Base-by-base conservation (phyloP, 2,329 filamentous ascomycete genomes). In the Penicillium nordicum region DNA sequence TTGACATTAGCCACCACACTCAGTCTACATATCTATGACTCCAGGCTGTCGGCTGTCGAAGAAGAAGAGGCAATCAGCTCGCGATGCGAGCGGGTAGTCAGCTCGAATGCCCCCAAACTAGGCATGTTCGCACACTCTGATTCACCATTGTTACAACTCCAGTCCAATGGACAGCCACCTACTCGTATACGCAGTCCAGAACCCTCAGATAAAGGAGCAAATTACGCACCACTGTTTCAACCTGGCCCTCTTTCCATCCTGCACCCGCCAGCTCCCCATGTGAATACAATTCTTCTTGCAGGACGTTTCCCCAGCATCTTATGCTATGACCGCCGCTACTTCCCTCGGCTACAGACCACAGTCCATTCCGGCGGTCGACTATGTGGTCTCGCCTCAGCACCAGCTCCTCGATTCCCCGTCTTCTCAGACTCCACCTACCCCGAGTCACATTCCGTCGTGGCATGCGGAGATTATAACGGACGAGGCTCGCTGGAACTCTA, bases 401-500 rank as follows among this genome's bases (percentile, higher is more conserved):
- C 76, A 37, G 67, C 71, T 5, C 82, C 85, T 12, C 69, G 63
- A 57, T 75, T 87, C 21, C 82, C 84, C n/a, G 63, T 72, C 5
- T 65, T 67, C 38, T 66, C 67, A 4, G 63, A 66, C 38, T 64
- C 67, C 1, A 11, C 72, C 79, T 52, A 80, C 83, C 53, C 80
- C 80, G 60, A 77, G 84, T 12, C 76, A 72, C 60, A 87, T 44
- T 92, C 88, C 0, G 74, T 97, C 27, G 83, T 96, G 50, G 90
- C 91, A 3, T 90, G 89, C 38, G 93, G 92, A 5, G 90, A 93
- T 69, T 97, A 97, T 76, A 95, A 94, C 65, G 90, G 88, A 32
- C 92, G 94, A 72, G 93, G 93, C 0, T 92, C 89, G 0, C 78
- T 97, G 2, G 93, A 97, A 69, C 77, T 96, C n/a, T 96, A 96